Conservation (phyloP, 495 filamentous ascomycete genomes). For the Hypoxylon cercidicola region DNA sequence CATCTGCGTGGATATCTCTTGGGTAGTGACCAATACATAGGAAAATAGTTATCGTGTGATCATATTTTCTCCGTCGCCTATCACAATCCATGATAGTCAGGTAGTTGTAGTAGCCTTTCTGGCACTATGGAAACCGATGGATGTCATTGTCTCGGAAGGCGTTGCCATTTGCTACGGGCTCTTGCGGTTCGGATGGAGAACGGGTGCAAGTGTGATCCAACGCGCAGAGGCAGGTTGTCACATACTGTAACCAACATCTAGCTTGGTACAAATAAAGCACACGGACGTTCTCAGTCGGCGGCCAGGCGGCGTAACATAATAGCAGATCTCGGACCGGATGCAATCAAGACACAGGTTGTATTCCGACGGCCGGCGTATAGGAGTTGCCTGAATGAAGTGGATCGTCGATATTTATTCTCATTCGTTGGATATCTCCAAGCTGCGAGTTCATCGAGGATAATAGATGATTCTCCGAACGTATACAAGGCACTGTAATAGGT, state of each 20-base stretch:
- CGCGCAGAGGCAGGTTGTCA: slow-evolving; percentile 11
- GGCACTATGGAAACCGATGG: slow-evolving; percentile 15
- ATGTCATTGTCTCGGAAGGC: slow-evolving; percentile 26
- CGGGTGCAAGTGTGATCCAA: slow-evolving; percentile 21
- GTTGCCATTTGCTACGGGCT: slow-evolving; percentile 27
- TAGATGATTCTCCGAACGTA: too few species aligned
- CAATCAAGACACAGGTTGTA: too few species aligned
- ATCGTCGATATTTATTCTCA: too few species aligned
- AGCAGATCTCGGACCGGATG: too few species aligned
- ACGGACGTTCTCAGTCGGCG: too few species aligned
- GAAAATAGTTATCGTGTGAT: neutral
- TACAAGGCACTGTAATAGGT: too few species aligned
- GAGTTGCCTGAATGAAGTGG: too few species aligned
- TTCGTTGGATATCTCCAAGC: too few species aligned
- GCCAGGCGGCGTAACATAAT: too few species aligned
- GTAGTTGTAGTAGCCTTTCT: neutral
- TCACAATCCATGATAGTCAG: neutral
- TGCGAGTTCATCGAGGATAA: too few species aligned
- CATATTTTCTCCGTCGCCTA: neutral
- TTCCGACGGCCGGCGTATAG: too few species aligned
- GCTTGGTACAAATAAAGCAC: neutral
- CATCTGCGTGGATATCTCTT: neutral
- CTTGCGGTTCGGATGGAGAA: slow-evolving; percentile 17
- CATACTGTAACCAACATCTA: slow-evolving; percentile 1
- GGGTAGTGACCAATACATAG: neutral